A percentile compares a stretch with the other conserved stretches of the same genome.
Conservation (phyloP, 495 filamentous ascomycete genomes). For the Apodospora peruviana region DNA sequence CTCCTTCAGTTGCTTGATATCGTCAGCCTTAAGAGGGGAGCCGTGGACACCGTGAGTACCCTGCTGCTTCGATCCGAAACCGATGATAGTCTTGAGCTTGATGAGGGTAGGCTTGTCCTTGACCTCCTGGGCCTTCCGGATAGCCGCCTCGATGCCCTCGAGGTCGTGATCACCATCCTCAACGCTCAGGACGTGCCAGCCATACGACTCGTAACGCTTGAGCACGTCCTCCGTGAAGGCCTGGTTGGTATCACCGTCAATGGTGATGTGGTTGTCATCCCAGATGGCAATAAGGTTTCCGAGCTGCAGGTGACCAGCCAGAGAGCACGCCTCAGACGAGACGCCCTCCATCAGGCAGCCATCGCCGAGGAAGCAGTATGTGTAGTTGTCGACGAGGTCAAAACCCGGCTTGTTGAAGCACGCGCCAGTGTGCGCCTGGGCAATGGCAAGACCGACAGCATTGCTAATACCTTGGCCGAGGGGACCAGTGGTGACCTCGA, state of each 20-base stretch:
- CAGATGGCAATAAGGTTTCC: slow-evolving; percentile 96
- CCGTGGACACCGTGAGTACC: slow-evolving; percentile 96
- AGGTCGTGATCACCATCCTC: slow-evolving; percentile 89
- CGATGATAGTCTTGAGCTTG: slow-evolving; percentile 96
- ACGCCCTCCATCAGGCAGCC: slow-evolving; percentile 98
- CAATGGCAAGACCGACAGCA: slow-evolving; percentile 94
- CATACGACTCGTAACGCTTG: slow-evolving; percentile 95
- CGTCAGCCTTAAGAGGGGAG: slow-evolving; percentile 87
- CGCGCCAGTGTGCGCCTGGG: slow-evolving; percentile 82
- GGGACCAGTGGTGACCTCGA: slow-evolving; percentile 97
- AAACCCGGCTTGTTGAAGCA: slow-evolving; percentile 96
- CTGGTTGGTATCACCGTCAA: slow-evolving; percentile 87
- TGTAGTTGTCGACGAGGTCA: slow-evolving; percentile 91
- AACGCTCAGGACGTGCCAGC: slow-evolving; percentile 89
- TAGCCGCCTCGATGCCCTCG: slow-evolving; percentile 79
- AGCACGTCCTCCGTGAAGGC: slow-evolving; percentile 97
- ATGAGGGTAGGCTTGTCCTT: slow-evolving; percentile 96
- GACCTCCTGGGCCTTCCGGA: slow-evolving; percentile 76
- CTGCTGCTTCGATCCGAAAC: slow-evolving; percentile 88
- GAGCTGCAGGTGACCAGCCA: slow-evolving; percentile 92
- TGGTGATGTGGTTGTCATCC: slow-evolving; percentile 95
- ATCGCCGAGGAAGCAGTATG: slow-evolving; percentile 94
- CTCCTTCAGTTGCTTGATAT: slow-evolving; percentile 83
- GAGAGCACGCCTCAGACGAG: slow-evolving; percentile 84
- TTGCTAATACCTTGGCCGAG: slow-evolving; percentile 94